Base-by-base conservation (phyloP, 2,329 filamentous ascomycete genomes). In the Fusarium hainanense region DNA sequence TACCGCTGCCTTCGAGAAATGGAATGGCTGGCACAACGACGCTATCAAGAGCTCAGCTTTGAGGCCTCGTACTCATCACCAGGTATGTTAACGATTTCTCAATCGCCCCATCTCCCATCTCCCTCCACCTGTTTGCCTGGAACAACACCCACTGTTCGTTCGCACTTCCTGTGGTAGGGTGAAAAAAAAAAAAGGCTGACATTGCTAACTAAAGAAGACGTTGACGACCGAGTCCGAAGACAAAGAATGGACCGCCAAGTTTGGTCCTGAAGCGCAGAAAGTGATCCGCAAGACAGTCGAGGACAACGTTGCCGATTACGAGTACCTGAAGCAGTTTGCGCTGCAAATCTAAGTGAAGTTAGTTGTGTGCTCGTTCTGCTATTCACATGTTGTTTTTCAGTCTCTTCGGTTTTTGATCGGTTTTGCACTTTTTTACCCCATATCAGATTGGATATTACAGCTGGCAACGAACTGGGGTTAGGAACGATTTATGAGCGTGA, bases 21-120 rank as follows among this genome's bases (percentile, higher is more conserved):
- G 96, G 96, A 92, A 90, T 72, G 96, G 96, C 13, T 98, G 97
- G 83, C 96, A 98, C 79, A 92, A 98, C 73, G 96, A 98, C 83
- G 96, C 94, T 16, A 93, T 98, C 74, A 85, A 92, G 72, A 97
- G 93, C 77, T 91, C 86, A 40, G 90, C 89, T 66, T 83, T 99
- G 75, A 91, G 90, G 77, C 88, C 92, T 3, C 85, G 93, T 76
- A 84, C 85, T 47, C 85, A 90, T 70, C 87, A 89, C 27, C 85
- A 88, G 78, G 88, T 90, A 80, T 79, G 85, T 80, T 54, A 7
- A 56, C 49, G 60, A 62, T 69, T 69, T 70, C 44, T 54, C 51
- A 58, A 65, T 70, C 60, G 51, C 49, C 55, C 42, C 41, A 23
- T 10, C 43, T 20, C 41, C 50, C 41, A 16, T 20, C 32, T 49